Evolutionary conservation across 2,329 filamentous ascomycete genomes (phyloP).

Genomic region (Pezicula neosporulosa): DNA sequence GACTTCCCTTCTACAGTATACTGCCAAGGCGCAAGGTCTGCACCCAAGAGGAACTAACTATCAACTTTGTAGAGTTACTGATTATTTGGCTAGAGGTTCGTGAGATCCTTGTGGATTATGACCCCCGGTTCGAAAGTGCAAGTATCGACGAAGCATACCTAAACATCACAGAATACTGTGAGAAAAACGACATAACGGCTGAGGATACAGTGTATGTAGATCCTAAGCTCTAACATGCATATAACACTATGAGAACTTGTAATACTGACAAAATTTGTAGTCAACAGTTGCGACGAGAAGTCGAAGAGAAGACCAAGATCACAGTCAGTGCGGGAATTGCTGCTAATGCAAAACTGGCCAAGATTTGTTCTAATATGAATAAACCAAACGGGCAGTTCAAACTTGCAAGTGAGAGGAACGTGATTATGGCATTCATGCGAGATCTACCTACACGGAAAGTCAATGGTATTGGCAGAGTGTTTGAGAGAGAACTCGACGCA

Average conservation of each 20-base stretch:
- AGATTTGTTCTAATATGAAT: slow-evolving; percentile 93
- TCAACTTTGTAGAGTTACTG: too few relatives aligned
- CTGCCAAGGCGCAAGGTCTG: slow-evolving; percentile 66
- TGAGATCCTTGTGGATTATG: slow-evolving; percentile 79
- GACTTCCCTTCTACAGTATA: slow-evolving; percentile 47
- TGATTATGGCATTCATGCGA: slow-evolving; percentile 83
- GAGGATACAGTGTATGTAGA: slow-evolving; percentile 59
- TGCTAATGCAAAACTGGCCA: slow-evolving; percentile 88
- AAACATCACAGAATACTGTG: slow-evolving; percentile 87
- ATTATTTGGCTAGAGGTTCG: slow-evolving; percentile 58
- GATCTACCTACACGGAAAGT: slow-evolving; percentile 84
- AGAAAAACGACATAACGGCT: slow-evolving; percentile 61
- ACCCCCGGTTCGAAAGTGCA: slow-evolving; percentile 85
- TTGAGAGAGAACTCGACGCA: slow-evolving; percentile 85
- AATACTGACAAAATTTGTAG: too few relatives aligned
- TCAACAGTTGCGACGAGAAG: slow-evolving; percentile 71
- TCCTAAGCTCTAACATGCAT: too few relatives aligned
- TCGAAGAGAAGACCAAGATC: slow-evolving; percentile 73
- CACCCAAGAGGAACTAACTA: too few relatives aligned
- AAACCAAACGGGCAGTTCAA: slow-evolving; percentile 93
- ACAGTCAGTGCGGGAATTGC: slow-evolving; percentile 94
- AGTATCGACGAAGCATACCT: slow-evolving; percentile 96
- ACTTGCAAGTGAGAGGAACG: slow-evolving; percentile 65
- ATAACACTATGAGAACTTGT: too few relatives aligned
- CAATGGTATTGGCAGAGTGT: slow-evolving; percentile 90